Conservation (phyloP, 225 moss, liverwort and hornwort genomes). For the Marchantia paleacea region DNA sequence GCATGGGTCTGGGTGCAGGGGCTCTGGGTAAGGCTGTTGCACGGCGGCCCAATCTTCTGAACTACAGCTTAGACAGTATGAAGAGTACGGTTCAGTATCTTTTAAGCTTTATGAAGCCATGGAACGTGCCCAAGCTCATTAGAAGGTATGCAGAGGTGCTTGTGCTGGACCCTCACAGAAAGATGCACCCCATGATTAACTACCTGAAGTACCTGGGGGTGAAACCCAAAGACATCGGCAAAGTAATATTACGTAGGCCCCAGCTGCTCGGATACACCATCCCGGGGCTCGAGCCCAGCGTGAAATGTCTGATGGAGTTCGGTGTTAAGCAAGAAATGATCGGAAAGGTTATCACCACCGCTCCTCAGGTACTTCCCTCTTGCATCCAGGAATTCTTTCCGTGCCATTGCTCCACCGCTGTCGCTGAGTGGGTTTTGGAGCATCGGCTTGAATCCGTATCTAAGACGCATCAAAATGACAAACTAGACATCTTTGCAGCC, state of each 20-base stretch:
- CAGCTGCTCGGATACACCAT: slow-evolving; percentile 75
- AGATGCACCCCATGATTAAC: slow-evolving; percentile 64
- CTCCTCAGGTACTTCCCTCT: slow-evolving; percentile 59
- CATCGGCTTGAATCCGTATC: no score
- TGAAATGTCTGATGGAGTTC: slow-evolving; percentile 60
- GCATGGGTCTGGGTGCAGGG: slow-evolving; percentile 53
- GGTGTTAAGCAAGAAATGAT: slow-evolving; percentile 62
- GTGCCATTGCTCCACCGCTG: no score
- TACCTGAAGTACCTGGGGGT: slow-evolving; percentile 63
- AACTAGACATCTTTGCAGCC: no score
- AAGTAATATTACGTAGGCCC: slow-evolving; percentile 66
- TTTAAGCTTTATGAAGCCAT: slow-evolving; percentile 46
- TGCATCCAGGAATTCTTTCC: no score
- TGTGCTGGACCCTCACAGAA: slow-evolving; percentile 65
- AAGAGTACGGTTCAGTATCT: slow-evolving; percentile 49
- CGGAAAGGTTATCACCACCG: slow-evolving; percentile 67
- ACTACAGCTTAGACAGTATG: slow-evolving; percentile 59
- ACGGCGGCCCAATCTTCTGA: slow-evolving; percentile 67
- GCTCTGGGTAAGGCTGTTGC: slow-evolving; percentile 68
- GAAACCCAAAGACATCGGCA: slow-evolving; percentile 57
- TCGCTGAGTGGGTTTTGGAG: no score
- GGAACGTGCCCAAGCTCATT: slow-evolving; percentile 55
- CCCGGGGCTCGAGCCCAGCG: slow-evolving; percentile 58
- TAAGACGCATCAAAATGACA: no score
- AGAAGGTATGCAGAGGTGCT: slow-evolving; percentile 72